A percentile compares a stretch with the other conserved stretches of the same genome.
Conservation (phyloP, 2,329 filamentous ascomycete genomes). For the Apiospora arundinis region DNA sequence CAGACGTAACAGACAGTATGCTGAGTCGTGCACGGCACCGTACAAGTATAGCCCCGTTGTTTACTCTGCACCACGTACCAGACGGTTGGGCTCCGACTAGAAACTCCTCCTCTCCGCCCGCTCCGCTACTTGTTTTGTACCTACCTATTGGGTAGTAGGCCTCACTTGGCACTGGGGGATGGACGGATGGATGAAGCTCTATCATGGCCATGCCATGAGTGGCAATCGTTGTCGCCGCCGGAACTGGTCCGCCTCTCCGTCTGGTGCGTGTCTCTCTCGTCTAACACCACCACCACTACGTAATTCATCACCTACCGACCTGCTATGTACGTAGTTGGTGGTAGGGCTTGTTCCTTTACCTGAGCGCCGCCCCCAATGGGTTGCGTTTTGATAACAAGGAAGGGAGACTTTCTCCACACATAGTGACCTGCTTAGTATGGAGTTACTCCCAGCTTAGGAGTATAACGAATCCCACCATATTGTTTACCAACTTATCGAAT, state of each 20-base stretch:
- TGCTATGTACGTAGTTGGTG: background rate
- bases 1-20: background rate
- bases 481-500: background rate
- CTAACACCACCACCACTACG: background rate
- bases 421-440: background rate
- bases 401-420: background rate
- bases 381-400: background rate
- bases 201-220: background rate
- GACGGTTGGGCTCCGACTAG: constrained; percentile 5
- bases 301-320: background rate
- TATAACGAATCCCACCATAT: too few species aligned
- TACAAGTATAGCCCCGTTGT: background rate
- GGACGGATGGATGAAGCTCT: background rate
- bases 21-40: background rate
- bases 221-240: background rate
- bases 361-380: background rate
- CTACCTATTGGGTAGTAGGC: background rate
- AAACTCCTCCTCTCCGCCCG: constrained; percentile 5
- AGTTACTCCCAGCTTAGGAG: background rate
- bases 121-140: background rate
- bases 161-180: background rate
- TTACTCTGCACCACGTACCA: constrained; percentile 3
- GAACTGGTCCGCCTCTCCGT: background rate
- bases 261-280: background rate
- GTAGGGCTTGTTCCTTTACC: constrained; percentile 1